Evolutionary conservation across 371 early-diverging fungal species (phyloP).

Genomic region (Conidiobolus incongruus): DNA sequence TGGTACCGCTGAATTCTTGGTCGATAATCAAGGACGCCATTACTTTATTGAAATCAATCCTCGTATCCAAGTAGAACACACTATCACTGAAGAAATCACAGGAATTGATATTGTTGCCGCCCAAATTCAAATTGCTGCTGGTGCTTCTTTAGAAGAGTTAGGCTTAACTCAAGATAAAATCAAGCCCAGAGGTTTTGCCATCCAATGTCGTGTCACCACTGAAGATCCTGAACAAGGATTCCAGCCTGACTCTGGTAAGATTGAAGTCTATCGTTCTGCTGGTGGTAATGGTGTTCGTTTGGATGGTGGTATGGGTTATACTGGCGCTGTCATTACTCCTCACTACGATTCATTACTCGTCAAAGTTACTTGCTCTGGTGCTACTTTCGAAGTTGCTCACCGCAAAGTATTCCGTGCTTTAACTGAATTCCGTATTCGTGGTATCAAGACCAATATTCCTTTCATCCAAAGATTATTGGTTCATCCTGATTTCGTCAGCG

Average conservation of each 20-base stretch:
- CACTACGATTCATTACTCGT: constrained; percentile 91
- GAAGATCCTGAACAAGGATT: constrained; percentile 75
- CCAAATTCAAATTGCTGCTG: constrained; percentile 95
- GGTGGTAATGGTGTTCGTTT: constrained; percentile 79
- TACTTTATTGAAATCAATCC: constrained; percentile 98
- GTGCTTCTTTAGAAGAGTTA: constrained; percentile 55
- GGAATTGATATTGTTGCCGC: constrained; percentile 95
- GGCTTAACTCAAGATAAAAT: constrained; percentile 63
- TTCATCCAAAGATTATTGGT: constrained; percentile 73
- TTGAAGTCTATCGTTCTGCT: constrained; percentile 74
- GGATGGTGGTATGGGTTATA: constrained; percentile 71
- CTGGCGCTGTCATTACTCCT: constrained; percentile 83
- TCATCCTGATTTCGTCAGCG: constrained; percentile 48
- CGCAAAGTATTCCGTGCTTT: constrained; percentile 70
- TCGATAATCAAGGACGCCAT: constrained; percentile 59
- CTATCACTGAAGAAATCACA: constrained; percentile 96
- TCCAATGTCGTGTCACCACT: constrained; percentile 89
- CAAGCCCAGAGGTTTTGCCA: constrained; percentile 60
- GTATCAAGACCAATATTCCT: constrained; percentile 88
- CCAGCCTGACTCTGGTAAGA: constrained; percentile 87
- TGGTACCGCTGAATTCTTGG: constrained; percentile 95
- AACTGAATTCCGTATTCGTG: constrained; percentile 85
- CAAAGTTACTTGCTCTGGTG: constrained; percentile 73
- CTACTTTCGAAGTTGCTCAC: constrained; percentile 66
- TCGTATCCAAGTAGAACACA: constrained; percentile 98